A percentile compares a stretch with the other conserved stretches of the same genome.
phyloP scores from a whole-genome alignment of 345 rosid genomes.

The Eucalyptus curtisii region DNA sequence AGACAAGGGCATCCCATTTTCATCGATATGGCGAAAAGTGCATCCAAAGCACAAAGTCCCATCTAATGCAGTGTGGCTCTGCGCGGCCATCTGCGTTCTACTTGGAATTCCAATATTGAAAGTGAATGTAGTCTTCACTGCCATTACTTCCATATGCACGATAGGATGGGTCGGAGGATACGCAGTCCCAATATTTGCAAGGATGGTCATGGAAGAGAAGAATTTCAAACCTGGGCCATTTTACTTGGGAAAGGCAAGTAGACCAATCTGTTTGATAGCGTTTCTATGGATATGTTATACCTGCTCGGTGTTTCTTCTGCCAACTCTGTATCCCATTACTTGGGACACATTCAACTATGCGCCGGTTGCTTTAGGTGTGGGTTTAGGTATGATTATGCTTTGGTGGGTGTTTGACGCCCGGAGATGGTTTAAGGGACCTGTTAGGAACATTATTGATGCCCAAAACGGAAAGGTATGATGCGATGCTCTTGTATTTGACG shows the following conservation, averaged over 20 bases:
- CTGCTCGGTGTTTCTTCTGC: slow-evolving; percentile 46
- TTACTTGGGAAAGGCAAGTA: slow-evolving; percentile 41
- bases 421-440: slow-evolving; percentile 60
- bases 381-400: slow-evolving; percentile 29
- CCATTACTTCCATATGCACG: slow-evolving; percentile 48
- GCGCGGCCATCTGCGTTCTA: slow-evolving; percentile 41
- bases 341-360: slow-evolving; percentile 51
- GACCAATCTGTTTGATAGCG: slow-evolving; percentile 35
- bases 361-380: slow-evolving; percentile 34
- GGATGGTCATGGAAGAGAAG: slow-evolving; percentile 50
- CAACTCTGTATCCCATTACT: slow-evolving; percentile 32
- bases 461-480: slow-evolving; percentile 9
- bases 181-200: slow-evolving; percentile 46
- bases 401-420: slow-evolving; percentile 53
- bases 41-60: slow-evolving; percentile 56
- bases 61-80: slow-evolving; percentile 55
- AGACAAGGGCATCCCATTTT: slow-evolving; percentile 45
- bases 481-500: not conserved
- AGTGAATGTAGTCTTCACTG: slow-evolving; percentile 43
- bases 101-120: slow-evolving; percentile 48
- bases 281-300: slow-evolving; percentile 65
- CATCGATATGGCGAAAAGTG: slow-evolving; percentile 35
- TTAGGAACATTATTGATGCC: slow-evolving; percentile 33
- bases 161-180: slow-evolving; percentile 67
- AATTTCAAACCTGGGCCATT: slow-evolving; percentile 50